Percentiles rank a stretch among this genome's conserved stretches.
Conservation (phyloP, 2,329 filamentous ascomycete species). For the Exophiala phaeomuriformis region DNA sequence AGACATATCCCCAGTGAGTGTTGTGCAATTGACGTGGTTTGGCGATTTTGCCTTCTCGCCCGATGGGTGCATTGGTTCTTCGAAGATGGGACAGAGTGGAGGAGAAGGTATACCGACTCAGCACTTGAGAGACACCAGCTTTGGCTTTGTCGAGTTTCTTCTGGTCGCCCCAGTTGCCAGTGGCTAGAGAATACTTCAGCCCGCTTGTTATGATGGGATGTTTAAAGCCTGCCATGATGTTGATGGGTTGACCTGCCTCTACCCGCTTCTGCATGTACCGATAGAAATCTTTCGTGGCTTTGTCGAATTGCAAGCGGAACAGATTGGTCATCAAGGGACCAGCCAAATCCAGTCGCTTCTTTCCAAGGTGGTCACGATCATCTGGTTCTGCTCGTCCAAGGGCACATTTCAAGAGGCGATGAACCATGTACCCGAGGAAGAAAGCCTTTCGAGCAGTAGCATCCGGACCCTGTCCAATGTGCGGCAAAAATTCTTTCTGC, state of each 20-base stretch:
- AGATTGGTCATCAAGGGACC: conserved; percentile 92
- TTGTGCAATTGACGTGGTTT: conserved; percentile 98
- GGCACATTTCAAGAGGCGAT: conserved; percentile 87
- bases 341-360: conserved; percentile 93
- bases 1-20: conserved; percentile 96
- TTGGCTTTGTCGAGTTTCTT: conserved; percentile 95
- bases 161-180: conserved; percentile 98
- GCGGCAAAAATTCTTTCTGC: conserved; percentile 92
- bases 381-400: conserved; percentile 89
- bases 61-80: conserved; percentile 94
- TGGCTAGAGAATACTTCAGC: conserved; percentile 92
- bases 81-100: conserved; percentile 95
- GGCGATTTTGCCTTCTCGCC: conserved; percentile 94
- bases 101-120: conserved; percentile 95
- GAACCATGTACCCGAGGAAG: conserved; percentile 98
- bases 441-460: conserved; percentile 95
- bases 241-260: conserved; percentile 81
- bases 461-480: conserved; percentile 91
- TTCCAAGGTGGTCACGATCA: conserved; percentile 97
- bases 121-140: conserved; percentile 93
- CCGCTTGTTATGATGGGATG: conserved; percentile 85
- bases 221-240: conserved; percentile 84
- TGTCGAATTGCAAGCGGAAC: conserved; percentile 84
- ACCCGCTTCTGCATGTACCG: conserved; percentile 88
- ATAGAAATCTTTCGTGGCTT: conserved; percentile 84